Evolutionary conservation across 2,329 filamentous ascomycete genomes (phyloP), one percentile per base, ranked within the genome.

Genomic region (Zarea fungicola): DNA sequence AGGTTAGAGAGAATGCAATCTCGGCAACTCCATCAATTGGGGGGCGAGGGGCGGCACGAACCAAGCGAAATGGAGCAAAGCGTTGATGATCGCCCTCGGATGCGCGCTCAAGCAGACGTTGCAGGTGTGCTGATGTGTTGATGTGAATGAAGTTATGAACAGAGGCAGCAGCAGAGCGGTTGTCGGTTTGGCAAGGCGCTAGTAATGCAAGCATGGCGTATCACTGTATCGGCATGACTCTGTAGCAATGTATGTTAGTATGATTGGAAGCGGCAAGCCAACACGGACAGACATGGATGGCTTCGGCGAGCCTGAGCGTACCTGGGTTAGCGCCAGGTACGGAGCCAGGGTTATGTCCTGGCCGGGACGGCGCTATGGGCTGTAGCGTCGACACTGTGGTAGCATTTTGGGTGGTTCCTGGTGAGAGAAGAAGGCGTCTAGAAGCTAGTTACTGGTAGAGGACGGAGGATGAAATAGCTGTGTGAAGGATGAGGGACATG

Each of bases 21-120:
- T 47, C 44, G 26, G 44, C 35, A 11, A 35, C 25, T 23, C 44
- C 35, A 47, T 25, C 28, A 29, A 28, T 28, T 34, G 42, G 26
- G n/a, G 13, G 36, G 35, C 18, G 29, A 29, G n/a, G n/a, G n/a
- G 34, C 43, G 26, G 43, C 43, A 37, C 32, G 43, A 46, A 25
- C 43, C 32, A 46, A 16, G 34, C 42, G 34, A 29, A 29, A 46
- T 23, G 19, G 36, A 46, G 34, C 31, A 29, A 18, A 22, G 43
- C 18, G 32, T 16, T 16, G n/a, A 35, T 26, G 42, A 43, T 43
- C 42, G 42, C 11, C 42, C 21, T 31, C 10, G 42, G 25, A 16
- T 31, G 29, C 31, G 43, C 43, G 34, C 34, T 28, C n/a, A n/a
- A n/a, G n/a, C n/a, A n/a, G n/a, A n/a, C n/a, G n/a, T n/a, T n/a